These are phyloP conservation scores for Tillandsia leiboldiana DNA, from an alignment of 176 grass and related monocot species.

Conservation along the genomic window DNA sequence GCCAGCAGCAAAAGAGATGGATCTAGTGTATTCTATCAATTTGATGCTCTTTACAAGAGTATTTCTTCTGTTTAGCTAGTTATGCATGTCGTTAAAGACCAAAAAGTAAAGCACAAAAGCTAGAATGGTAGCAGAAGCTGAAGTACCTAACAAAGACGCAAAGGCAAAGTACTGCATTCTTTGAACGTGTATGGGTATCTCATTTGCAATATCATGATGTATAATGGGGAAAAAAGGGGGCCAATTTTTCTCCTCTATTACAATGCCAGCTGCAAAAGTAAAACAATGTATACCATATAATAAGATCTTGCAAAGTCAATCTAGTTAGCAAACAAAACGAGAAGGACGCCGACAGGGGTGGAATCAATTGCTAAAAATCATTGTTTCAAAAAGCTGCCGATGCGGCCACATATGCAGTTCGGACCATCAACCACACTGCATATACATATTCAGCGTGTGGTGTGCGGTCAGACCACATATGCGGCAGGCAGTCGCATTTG, in stretches of 20 bases:
- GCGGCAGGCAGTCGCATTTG: too few relatives aligned
- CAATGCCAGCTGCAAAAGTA: slow-evolving; percentile 37
- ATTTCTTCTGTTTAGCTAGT: neutral
- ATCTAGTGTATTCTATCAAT: neutral
- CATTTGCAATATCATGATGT: slow-evolving; percentile 83
- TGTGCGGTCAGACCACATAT: too few relatives aligned
- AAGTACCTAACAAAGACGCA: slow-evolving; percentile 70
- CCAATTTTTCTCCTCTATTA: slow-evolving; percentile 81
- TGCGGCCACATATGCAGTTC: too few relatives aligned
- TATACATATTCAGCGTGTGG: too few relatives aligned
- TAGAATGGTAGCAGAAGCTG: neutral
- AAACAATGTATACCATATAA: slow-evolving; percentile 1
- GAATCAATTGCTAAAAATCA: neutral
- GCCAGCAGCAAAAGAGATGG: neutral
- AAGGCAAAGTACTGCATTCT: slow-evolving; percentile 83
- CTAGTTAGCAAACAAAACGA: slow-evolving; percentile 2
- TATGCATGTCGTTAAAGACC: slow-evolving; percentile 17
- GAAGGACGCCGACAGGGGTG: neutral
- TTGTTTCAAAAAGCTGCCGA: neutral
- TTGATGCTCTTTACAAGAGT: neutral
- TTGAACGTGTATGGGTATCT: slow-evolving; percentile 78
- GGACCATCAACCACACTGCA: too few relatives aligned
- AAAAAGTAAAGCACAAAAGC: slow-evolving; percentile 5
- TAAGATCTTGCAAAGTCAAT: slow-evolving; percentile 13
- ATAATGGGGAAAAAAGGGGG: slow-evolving; percentile 81